Evolutionary conservation across 306 rosid species (phyloP), one percentile per base, ranked within the genome.

Genomic region (Cicer pinnatifidum): DNA sequence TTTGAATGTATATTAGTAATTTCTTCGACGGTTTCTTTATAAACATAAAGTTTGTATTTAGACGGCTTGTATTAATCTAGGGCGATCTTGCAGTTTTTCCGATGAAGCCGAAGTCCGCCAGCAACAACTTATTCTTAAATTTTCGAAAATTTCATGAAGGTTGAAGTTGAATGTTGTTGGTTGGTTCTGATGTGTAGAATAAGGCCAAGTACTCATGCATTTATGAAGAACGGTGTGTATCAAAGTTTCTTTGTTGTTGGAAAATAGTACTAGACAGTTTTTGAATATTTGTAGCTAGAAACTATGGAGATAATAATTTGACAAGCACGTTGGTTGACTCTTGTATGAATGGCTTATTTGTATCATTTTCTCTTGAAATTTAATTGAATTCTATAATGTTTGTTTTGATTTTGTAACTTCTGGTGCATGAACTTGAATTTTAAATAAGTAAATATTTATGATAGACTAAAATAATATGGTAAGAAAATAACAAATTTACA

Each of bases 31-130:
- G 17, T 50, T 50, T 50, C 54, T 50, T 28, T 20, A 19, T 9
- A 3, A 56, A 33, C 17, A 33, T 33, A 59, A 59, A 33, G 0
- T 59, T 28, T 59, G 50, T 6, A 63, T 39, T 5, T 64, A 64
- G 33, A 40, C 10, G 35, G 9, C 54, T 43, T 65, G 39, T 5
- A 11, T 66, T 58, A 13, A 75, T 69, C 78, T 44, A 60, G 11
- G 58, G 75, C 17, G 68, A 35, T n/a, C 69, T 48, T 73, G 82
- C 78, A 47, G 82, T 79, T 69, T 71, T 20, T 13, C 51, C 53
- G 60, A 68, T 41, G 80, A 58, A 81, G 71, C 35, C 53, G 39
- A 67, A 77, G 80, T 52, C 53, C 3, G 15, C 72, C 65, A 15
- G 57, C 45, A 39, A 10, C 73, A 6, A 71, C 48, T 3, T 60